Evolutionary conservation across 768 basidiomycete species (phyloP).

Genomic region (Boletus subcaerulescens): DNA sequence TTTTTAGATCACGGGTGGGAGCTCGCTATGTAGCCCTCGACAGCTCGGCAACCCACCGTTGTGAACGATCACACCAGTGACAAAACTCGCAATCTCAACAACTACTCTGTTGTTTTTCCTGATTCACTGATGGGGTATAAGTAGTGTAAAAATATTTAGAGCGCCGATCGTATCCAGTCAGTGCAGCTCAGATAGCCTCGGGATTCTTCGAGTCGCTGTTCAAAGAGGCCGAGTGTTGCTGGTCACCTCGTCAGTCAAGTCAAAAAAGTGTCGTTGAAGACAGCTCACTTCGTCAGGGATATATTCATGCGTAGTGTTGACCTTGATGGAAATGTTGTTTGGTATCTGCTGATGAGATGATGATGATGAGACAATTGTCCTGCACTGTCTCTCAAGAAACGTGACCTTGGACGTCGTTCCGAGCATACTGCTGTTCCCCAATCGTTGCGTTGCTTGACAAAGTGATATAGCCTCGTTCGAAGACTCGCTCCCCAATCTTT

Average conservation of each 20-base stretch:
- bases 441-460: constrained; percentile 1
- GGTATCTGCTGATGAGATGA: constrained; percentile 20
- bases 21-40: too few relatives aligned
- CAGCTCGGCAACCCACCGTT: too few relatives aligned
- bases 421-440: not conserved
- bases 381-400: not conserved
- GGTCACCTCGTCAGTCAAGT: too few relatives aligned
- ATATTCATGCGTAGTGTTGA: constrained; percentile 58
- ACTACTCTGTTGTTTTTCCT: too few relatives aligned
- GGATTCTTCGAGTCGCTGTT: too few relatives aligned
- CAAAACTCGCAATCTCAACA: too few relatives aligned
- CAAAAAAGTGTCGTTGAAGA: too few relatives aligned
- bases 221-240: too few relatives aligned
- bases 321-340: constrained; percentile 60
- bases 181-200: constrained; percentile 3
- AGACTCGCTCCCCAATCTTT: constrained; percentile 36
- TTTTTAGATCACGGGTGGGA: too few relatives aligned
- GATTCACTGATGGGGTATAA: too few relatives aligned
- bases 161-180: not conserved
- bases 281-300: constrained; percentile 37
- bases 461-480: constrained; percentile 10
- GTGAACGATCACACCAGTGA: too few relatives aligned
- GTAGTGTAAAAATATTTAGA: too few relatives aligned
- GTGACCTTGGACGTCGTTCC: constrained; percentile 5
- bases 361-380: not conserved